Percentiles rank a stretch among this genome's conserved stretches.
These are phyloP conservation scores for Piedraia hortae DNA, from an alignment of 2,329 filamentous ascomycete species.

Conservation along the genomic window DNA sequence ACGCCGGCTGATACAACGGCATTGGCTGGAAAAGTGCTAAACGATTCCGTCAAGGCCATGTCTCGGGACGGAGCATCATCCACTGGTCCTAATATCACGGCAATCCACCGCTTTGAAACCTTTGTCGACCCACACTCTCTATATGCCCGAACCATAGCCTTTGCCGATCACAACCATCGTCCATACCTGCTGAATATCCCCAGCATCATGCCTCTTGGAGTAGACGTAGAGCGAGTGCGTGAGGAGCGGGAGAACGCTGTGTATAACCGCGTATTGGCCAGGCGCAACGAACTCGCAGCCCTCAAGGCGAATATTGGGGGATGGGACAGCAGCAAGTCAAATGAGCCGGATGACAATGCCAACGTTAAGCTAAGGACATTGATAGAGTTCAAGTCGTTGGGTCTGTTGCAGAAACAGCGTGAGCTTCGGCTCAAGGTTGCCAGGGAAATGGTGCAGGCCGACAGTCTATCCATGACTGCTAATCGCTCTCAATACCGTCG, in stretches of 20 bases:
- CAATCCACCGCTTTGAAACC: conserved; percentile 32
- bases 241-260: conserved; percentile 70
- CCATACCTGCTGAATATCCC: conserved; percentile 57
- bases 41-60: conserved; percentile 19
- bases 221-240: conserved; percentile 63
- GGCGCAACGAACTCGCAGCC: conserved; percentile 59
- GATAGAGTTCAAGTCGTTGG: conserved; percentile 84
- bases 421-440: conserved; percentile 65
- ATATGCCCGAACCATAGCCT: conserved; percentile 36
- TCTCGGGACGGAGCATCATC: too few species aligned
- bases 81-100: conserved; percentile 15
- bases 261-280: conserved; percentile 67
- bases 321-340: conserved; percentile 50
- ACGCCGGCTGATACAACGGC: conserved; percentile 16
- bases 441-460: conserved; percentile 77
- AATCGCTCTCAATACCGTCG: conserved; percentile 76
- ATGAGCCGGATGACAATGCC: conserved; percentile 45
- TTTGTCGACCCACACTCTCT: conserved; percentile 45
- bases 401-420: conserved; percentile 67
- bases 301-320: conserved; percentile 64
- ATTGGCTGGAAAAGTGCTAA: conserved; percentile 22
- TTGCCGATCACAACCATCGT: conserved; percentile 50
- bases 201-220: conserved; percentile 62
- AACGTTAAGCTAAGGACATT: conserved; percentile 65
- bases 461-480: conserved; percentile 90